These are phyloP conservation scores for Neurospora sp. DNA, from an alignment of 495 filamentous ascomycete species.

Conservation along the genomic window DNA sequence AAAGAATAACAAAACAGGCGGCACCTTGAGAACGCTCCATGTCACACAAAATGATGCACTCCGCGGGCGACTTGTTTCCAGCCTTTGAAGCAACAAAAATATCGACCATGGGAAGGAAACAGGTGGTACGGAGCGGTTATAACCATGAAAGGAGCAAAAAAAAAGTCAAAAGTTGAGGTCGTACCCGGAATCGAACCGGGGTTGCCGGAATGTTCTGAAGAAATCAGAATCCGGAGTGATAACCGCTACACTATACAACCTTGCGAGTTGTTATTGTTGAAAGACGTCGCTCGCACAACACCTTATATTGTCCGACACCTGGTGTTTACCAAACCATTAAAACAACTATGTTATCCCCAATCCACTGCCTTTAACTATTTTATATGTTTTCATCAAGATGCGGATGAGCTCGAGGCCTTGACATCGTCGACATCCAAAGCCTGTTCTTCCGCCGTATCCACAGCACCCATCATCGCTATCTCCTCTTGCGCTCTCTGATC, in stretches of 20 bases:
- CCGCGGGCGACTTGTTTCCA: neutral
- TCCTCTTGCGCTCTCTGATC: neutral
- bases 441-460: neutral
- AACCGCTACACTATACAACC: neutral
- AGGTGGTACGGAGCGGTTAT: neutral
- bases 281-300: neutral
- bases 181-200: slow-evolving; percentile 27
- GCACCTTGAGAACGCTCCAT: neutral
- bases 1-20: neutral
- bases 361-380: neutral
- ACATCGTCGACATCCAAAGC: neutral
- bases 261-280: neutral
- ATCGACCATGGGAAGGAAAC: neutral
- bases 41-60: neutral
- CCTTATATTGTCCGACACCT: neutral
- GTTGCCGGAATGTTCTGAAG: slow-evolving; percentile 13
- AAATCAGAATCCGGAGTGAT: neutral
- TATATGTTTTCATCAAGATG: neutral
- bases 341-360: neutral
- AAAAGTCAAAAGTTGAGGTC: slow-evolving; percentile 7
- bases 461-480: neutral
- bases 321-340: neutral
- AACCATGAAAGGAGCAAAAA: neutral
- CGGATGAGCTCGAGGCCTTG: neutral
- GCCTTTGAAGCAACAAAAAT: neutral